These are phyloP conservation scores for Stromatinia cepivora DNA, from an alignment of 2,329 filamentous ascomycete genomes.

Conservation along the genomic window DNA sequence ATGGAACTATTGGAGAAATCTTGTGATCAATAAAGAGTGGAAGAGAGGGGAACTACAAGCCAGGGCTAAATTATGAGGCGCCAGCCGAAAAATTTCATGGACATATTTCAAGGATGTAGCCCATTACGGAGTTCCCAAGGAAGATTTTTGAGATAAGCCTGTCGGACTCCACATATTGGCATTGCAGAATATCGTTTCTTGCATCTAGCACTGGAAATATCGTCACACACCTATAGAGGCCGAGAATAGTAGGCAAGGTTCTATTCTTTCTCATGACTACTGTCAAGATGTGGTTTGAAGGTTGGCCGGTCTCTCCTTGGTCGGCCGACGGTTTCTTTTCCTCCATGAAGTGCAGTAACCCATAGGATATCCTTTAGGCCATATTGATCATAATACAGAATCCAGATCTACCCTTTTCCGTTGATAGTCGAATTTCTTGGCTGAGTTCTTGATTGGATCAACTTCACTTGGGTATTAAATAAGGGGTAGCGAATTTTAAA, in stretches of 20 bases:
- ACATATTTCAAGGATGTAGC: no score
- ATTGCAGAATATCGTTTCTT: not conserved
- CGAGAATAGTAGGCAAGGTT: not conserved
- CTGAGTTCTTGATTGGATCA: not conserved
- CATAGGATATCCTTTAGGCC: not conserved
- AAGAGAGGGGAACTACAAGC: slow-evolving; percentile 57
- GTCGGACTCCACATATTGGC: no score
- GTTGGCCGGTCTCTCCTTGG: not conserved
- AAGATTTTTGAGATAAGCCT: not conserved
- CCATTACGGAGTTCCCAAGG: not conserved
- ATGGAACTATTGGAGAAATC: slow-evolving; percentile 74
- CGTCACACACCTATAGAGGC: not conserved
- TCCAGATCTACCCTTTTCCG: not conserved
- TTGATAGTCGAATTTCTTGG: not conserved
- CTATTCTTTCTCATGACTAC: not conserved
- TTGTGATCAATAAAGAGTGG: slow-evolving; percentile 70
- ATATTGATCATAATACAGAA: not conserved
- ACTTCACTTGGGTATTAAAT: not conserved
- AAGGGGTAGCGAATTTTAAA: not conserved
- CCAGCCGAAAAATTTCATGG: not conserved
- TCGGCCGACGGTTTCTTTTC: not conserved
- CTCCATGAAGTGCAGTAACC: not conserved
- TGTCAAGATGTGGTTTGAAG: not conserved
- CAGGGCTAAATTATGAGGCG: slow-evolving; percentile 56
- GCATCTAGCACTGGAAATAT: not conserved